Conservation (phyloP, 352 stramenopile species). For the Phytophthora pini region DNA sequence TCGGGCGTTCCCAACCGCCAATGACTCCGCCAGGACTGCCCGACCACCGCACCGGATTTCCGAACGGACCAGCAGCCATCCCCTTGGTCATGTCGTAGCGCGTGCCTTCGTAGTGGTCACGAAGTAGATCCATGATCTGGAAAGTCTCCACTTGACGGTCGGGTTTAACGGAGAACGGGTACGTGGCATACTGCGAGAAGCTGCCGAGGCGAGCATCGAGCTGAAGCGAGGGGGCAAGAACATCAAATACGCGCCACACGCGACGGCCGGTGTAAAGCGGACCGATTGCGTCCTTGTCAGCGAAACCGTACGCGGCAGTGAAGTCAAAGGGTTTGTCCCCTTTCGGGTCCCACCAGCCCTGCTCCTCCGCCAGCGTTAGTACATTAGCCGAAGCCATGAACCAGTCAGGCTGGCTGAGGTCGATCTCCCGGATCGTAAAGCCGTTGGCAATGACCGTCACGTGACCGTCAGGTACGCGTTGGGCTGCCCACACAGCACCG, state of each 20-base stretch:
- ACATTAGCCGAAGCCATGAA: constrained; percentile 92
- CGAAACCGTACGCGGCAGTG: constrained; percentile 71
- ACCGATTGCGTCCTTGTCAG: constrained; percentile 59
- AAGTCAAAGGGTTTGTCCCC: constrained; percentile 70
- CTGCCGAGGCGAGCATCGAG: constrained; percentile 70
- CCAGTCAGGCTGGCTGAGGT: constrained; percentile 73
- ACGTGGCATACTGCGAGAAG: constrained; percentile 75
- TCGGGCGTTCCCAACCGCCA: constrained; percentile 88
- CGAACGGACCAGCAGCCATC: constrained; percentile 90
- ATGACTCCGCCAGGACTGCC: constrained; percentile 53
- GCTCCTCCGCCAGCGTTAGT: constrained; percentile 80
- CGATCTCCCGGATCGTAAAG: constrained; percentile 93
- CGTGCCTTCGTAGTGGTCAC: constrained; percentile 93
- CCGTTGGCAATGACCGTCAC: constrained; percentile 93
- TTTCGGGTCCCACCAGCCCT: constrained; percentile 84
- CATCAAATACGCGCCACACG: constrained; percentile 89
- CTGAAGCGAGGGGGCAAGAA: constrained; percentile 78
- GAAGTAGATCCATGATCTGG: constrained; percentile 85
- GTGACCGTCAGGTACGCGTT: constrained; percentile 91
- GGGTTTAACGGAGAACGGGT: constrained; percentile 91
- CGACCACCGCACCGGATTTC: constrained; percentile 85
- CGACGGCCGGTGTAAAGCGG: constrained; percentile 83
- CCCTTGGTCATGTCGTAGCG: constrained; percentile 89
- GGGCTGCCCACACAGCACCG: constrained; percentile 92
- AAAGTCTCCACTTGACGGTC: constrained; percentile 63